These are phyloP conservation scores for Penicillium cinerascens DNA, from an alignment of 495 filamentous ascomycete species.

Conservation along the genomic window DNA sequence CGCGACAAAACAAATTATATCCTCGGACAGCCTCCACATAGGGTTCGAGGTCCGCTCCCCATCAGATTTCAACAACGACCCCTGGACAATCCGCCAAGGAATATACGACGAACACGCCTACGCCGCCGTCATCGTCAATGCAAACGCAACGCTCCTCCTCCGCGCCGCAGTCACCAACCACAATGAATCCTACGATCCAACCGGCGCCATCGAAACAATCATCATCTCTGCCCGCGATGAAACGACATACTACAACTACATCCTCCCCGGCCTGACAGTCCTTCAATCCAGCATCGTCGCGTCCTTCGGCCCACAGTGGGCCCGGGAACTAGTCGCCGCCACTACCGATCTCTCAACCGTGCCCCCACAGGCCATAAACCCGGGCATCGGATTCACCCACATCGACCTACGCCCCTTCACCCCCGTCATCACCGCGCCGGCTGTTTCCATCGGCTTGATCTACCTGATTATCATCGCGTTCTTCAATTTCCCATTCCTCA, in stretches of 20 bases:
- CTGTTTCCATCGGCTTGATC: slow-evolving; percentile 64
- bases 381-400: slow-evolving; percentile 58
- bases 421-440: slow-evolving; percentile 53
- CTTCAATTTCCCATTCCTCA: slow-evolving; percentile 68
- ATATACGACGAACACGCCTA: slow-evolving; percentile 62
- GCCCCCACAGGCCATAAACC: slow-evolving; percentile 57
- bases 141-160: slow-evolving; percentile 62
- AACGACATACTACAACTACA: slow-evolving; percentile 49
- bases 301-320: slow-evolving; percentile 54
- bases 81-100: slow-evolving; percentile 54
- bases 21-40: slow-evolving; percentile 31
- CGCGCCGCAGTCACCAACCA: slow-evolving; percentile 52
- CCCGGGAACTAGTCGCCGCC: slow-evolving; percentile 22
- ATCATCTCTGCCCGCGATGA: slow-evolving; percentile 58
- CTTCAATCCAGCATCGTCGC: slow-evolving; percentile 44
- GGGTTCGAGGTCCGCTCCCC: slow-evolving; percentile 51
- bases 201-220: slow-evolving; percentile 57
- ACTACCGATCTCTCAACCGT: slow-evolving; percentile 33
- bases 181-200: slow-evolving; percentile 62
- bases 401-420: slow-evolving; percentile 62
- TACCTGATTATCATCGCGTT: slow-evolving; percentile 73
- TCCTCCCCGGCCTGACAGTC: slow-evolving; percentile 46
- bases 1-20: slow-evolving; percentile 33
- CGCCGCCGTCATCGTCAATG: slow-evolving; percentile 62
- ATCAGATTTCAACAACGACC: slow-evolving; percentile 54